Conservation (phyloP, 2,329 filamentous ascomycete species). For the Colletotrichum sp. region DNA sequence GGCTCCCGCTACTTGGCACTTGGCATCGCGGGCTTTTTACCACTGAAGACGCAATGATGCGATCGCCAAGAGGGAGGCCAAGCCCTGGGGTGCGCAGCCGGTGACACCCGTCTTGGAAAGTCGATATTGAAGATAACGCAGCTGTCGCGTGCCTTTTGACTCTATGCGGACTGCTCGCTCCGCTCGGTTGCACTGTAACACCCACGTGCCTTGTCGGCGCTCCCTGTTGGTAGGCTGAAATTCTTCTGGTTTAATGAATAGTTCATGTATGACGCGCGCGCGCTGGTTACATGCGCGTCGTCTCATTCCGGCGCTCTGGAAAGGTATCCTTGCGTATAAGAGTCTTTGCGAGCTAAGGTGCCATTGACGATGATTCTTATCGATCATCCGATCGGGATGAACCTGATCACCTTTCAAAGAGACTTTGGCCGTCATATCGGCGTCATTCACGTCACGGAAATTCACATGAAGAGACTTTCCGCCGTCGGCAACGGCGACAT, state of each 20-base stretch:
- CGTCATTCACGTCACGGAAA: background rate
- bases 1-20: constrained; percentile 17
- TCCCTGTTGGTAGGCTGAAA: background rate
- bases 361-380: background rate
- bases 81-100: background rate
- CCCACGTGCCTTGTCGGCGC: background rate
- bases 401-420: background rate
- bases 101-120: background rate
- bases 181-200: background rate
- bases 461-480: background rate
- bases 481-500: background rate
- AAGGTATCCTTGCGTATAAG: background rate
- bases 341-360: background rate
- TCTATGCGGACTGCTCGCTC: background rate
- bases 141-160: constrained; percentile 16
- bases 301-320: background rate
- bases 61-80: constrained; percentile 7
- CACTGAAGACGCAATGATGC: background rate
- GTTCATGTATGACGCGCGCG: background rate
- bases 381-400: background rate
- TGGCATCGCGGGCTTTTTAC: background rate
- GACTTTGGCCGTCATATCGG: background rate
- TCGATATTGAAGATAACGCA: background rate
- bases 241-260: background rate
- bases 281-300: background rate